phyloP scores from a whole-genome alignment of 2,329 filamentous ascomycete genomes.

The Colletotrichum musicola region DNA sequence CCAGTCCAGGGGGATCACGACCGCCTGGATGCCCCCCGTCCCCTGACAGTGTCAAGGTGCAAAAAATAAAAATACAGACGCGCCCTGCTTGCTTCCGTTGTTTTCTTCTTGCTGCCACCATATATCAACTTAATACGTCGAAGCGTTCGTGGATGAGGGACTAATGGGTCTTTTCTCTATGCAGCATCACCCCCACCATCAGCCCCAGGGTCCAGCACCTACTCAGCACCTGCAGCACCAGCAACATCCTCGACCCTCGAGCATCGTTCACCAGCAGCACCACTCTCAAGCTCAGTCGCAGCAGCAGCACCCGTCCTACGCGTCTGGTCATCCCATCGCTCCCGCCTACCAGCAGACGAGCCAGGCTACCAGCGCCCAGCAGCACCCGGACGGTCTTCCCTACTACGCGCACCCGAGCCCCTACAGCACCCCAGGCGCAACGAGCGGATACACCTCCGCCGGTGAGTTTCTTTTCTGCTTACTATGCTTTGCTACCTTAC shows the following conservation, averaged over 20 bases:
- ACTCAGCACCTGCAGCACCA: constrained; percentile 75
- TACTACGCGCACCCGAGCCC: constrained; percentile 85
- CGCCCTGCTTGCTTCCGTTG: constrained; percentile 55
- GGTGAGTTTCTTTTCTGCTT: constrained; percentile 68
- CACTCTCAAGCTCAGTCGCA: constrained; percentile 74
- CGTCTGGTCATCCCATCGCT: constrained; percentile 73
- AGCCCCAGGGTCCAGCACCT: constrained; percentile 78
- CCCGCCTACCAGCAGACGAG: constrained; percentile 77
- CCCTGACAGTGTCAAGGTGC: constrained; percentile 59
- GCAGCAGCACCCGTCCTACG: constrained; percentile 75
- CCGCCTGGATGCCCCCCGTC: constrained; percentile 52
- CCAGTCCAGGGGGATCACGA: constrained; percentile 55
- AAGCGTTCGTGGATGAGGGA: constrained; percentile 52
- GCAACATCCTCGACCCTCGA: constrained; percentile 77
- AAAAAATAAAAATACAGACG: constrained; percentile 64
- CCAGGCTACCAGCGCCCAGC: constrained; percentile 72
- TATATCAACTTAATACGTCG: constrained; percentile 43
- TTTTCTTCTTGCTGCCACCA: constrained; percentile 48
- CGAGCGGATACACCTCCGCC: constrained; percentile 87
- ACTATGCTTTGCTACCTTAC: not conserved
- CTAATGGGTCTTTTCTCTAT: constrained; percentile 73
- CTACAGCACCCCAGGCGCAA: constrained; percentile 85
- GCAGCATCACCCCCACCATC: constrained; percentile 83
- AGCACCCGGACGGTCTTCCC: constrained; percentile 73
- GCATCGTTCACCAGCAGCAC: constrained; percentile 81